These are phyloP conservation scores for Coemansia sp. DNA, from an alignment of 192 early-diverging fungal genomes.

Conservation along the genomic window DNA sequence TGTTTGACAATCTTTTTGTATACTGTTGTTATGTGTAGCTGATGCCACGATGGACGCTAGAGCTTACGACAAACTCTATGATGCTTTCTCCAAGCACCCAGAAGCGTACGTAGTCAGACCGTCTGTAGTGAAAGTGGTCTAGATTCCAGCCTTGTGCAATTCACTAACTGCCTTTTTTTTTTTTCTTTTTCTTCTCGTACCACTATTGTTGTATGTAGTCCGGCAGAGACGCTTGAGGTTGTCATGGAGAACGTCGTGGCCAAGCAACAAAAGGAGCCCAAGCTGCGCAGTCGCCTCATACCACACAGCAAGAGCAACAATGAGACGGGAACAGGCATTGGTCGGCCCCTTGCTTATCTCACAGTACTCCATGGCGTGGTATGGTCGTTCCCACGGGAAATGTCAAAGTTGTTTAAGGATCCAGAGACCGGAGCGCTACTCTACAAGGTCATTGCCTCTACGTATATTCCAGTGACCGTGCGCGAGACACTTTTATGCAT, in stretches of 20 bases:
- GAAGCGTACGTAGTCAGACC: constrained; percentile 41
- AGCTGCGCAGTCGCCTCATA: constrained; percentile 36
- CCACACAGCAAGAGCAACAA: constrained; percentile 10
- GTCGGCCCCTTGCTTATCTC: constrained; percentile 33
- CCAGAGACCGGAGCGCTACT: constrained; percentile 21
- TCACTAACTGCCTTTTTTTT: neutral
- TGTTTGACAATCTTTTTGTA: neutral
- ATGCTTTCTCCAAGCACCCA: constrained; percentile 25
- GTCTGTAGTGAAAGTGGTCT: neutral
- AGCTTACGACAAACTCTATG: constrained; percentile 43
- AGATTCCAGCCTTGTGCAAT: neutral
- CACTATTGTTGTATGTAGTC: constrained; percentile 17
- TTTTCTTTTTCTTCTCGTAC: neutral
- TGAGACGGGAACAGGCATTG: constrained; percentile 7
- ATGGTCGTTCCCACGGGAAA: constrained; percentile 46
- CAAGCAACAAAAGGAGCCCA: constrained; percentile 25
- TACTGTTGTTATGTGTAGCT: constrained; percentile 25
- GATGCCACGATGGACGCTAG: constrained; percentile 32
- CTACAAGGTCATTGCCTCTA: constrained; percentile 27
- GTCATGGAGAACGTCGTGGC: constrained; percentile 34
- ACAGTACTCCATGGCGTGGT: constrained; percentile 46
- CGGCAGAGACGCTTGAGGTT: constrained; percentile 35
- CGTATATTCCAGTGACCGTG: constrained; percentile 33
- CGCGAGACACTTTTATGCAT: constrained; percentile 51
- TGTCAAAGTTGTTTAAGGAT: constrained; percentile 36